Evolutionary conservation across 1,284 basidiomycete genomes (phyloP), one percentile per base, ranked within the genome.

Genomic region (Rhodofomes roseus): DNA sequence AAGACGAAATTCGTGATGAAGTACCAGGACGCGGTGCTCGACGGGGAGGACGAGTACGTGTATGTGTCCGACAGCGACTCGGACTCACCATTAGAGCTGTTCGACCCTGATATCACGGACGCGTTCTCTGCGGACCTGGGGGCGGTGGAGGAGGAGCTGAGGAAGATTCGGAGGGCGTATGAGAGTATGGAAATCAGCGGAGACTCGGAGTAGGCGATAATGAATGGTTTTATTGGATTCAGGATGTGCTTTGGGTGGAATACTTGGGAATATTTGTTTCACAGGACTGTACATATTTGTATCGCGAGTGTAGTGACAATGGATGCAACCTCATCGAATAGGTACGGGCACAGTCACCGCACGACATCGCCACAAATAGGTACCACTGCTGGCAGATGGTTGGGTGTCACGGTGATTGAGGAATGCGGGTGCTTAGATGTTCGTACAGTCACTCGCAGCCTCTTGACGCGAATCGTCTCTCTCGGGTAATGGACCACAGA

Each of bases 41-140:
- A 69, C 29, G 70, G 71, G 31, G 70, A 71, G 18, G 68, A 70
- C 5, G 74, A 72, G 54, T 68, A 68, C 20, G 75, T 73, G 7
- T 76, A 72, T 23, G 68, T 73, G 50, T 76, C 73, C 14, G 81
- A 81, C 64, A 79, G 76, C 23, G 81, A 82, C 61, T 75, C 74
- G 22, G 81, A 81, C 59, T 64, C 72, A 22, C 83, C 81, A 53
- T 65, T 73, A 16, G 84, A 83, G 39, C 60, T 86, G 57, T 71
- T 86, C 75, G 78, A 80, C 62, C 68, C 74, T 4, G 84, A 87
- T 31, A 83, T 83, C 23, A 63, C 87, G 59, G 63, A 69, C 55
- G 76, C 75, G 60, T 69, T 88, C 41, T 39, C 29, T 51, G 55
- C 59, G 23, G 65, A 66, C 12, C 39, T 62, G n/a, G 40, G 43